phyloP scores from a whole-genome alignment of 495 filamentous ascomycete genomes.

The Neurospora tetraspora region DNA sequence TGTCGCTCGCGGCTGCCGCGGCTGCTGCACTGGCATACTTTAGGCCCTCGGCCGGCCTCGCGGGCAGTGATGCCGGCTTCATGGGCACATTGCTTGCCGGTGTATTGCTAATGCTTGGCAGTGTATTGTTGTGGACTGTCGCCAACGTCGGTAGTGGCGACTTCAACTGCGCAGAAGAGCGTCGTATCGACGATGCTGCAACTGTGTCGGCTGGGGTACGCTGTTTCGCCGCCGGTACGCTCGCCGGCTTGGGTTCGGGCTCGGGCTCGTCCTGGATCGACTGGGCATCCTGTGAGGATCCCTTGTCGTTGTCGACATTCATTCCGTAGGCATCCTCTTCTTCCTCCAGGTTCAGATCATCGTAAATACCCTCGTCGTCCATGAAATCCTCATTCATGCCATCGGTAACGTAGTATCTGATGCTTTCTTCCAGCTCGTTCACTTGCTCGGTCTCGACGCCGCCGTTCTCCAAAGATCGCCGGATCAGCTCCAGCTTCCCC shows the following conservation, averaged over 20 bases:
- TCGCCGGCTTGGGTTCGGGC: conserved; percentile 42
- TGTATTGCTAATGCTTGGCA: conserved; percentile 53
- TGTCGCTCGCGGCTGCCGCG: conserved; percentile 87
- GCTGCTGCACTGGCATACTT: conserved; percentile 97
- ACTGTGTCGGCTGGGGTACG: conserved; percentile 41
- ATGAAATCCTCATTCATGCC: conserved; percentile 80
- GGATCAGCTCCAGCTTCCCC: conserved; percentile 80
- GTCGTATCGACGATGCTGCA: conserved; percentile 45
- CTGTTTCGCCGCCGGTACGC: conserved; percentile 36
- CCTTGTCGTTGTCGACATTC: conserved; percentile 67
- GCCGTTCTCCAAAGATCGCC: conserved; percentile 85
- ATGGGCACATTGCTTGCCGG: conserved; percentile 43
- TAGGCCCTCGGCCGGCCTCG: conserved; percentile 74
- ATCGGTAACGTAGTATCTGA: conserved; percentile 89
- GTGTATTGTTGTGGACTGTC: conserved; percentile 59
- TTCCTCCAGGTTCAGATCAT: conserved; percentile 84
- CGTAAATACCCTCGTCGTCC: conserved; percentile 86
- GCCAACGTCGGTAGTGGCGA: conserved; percentile 85
- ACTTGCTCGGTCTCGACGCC: conserved; percentile 80
- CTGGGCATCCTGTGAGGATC: conserved; percentile 91
- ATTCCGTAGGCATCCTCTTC: conserved; percentile 82
- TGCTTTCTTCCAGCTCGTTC: conserved; percentile 76
- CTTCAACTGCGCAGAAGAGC: conserved; percentile 86
- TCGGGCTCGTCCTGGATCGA: conserved; percentile 77
- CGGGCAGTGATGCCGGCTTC: conserved; percentile 87